Evolutionary conservation across 2,329 filamentous ascomycete genomes (phyloP).

Genomic region (Ophiostoma piceae): DNA sequence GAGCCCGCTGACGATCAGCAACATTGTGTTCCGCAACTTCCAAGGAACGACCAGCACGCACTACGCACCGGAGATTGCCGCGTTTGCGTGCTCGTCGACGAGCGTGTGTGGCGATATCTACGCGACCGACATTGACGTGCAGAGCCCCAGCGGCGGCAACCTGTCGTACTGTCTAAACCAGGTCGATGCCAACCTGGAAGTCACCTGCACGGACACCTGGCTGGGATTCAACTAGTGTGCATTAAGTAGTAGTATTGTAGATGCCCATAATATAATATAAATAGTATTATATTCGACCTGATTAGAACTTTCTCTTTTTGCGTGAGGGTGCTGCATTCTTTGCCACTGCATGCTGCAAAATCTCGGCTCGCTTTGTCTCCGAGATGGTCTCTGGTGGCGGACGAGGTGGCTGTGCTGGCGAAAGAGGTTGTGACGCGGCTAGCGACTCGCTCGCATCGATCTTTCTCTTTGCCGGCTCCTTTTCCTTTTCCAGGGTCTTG

Average conservation of each 20-base stretch:
- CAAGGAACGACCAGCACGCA: constrained; percentile 40
- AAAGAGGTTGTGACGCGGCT: neutral
- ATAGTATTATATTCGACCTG: neutral
- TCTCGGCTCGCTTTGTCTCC: constrained; percentile 44
- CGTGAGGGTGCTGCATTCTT: constrained; percentile 47
- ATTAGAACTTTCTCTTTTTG: constrained; percentile 53
- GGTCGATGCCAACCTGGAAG: constrained; percentile 28
- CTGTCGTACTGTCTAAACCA: constrained; percentile 31
- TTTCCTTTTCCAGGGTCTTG: neutral
- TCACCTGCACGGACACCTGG: constrained; percentile 25
- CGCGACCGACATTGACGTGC: constrained; percentile 29
- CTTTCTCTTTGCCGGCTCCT: neutral
- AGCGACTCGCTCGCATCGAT: neutral
- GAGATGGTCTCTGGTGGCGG: neutral
- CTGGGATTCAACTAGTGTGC: constrained; percentile 23
- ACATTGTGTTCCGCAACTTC: constrained; percentile 50
- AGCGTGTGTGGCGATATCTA: constrained; percentile 28
- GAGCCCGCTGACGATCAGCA: constrained; percentile 48
- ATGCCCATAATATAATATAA: constrained; percentile 4
- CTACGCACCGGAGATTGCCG: constrained; percentile 30
- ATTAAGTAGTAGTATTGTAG: neutral
- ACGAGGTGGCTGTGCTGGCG: neutral
- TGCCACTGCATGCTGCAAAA: constrained; percentile 47
- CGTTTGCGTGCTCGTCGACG: constrained; percentile 31
- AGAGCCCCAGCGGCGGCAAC: constrained; percentile 29